Conservation (phyloP, 2,329 filamentous ascomycete species). For the Mycosphaerelloides madeirae region DNA sequence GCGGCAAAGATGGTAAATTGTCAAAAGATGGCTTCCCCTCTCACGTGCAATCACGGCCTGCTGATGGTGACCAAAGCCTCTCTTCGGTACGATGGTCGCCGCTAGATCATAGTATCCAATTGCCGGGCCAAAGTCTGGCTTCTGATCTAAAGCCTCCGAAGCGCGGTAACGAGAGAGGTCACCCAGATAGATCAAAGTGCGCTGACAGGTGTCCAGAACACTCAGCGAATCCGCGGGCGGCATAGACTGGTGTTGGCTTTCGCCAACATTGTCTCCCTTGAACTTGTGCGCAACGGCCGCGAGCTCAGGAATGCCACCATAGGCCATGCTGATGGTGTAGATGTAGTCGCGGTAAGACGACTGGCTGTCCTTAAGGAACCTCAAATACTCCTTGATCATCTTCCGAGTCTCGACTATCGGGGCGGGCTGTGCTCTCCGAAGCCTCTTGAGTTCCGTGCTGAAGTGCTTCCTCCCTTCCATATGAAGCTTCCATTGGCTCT, state of each 20-base stretch:
- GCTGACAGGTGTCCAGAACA: slow-evolving; percentile 72
- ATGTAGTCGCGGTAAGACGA: slow-evolving; percentile 85
- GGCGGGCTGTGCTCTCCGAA: slow-evolving; percentile 49
- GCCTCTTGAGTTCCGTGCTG: slow-evolving; percentile 57
- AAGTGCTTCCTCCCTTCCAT: slow-evolving; percentile 73
- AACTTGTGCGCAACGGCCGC: slow-evolving; percentile 48
- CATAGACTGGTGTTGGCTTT: slow-evolving; percentile 19
- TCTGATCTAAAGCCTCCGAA: slow-evolving; percentile 65
- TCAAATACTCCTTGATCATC: slow-evolving; percentile 72
- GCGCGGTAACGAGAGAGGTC: slow-evolving; percentile 85
- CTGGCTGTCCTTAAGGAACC: slow-evolving; percentile 82
- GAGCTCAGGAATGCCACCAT: slow-evolving; percentile 54
- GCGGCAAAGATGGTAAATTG: slow-evolving; percentile 85
- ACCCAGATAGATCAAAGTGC: slow-evolving; percentile 78
- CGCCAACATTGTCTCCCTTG: slow-evolving; percentile 21
- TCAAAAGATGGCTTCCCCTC: slow-evolving; percentile 72
- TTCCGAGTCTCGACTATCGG: slow-evolving; percentile 65
- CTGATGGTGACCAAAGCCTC: slow-evolving; percentile 83
- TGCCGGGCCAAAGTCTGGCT: slow-evolving; percentile 72
- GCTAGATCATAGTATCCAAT: slow-evolving; percentile 82
- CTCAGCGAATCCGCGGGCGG: slow-evolving; percentile 45
- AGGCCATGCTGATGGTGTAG: slow-evolving; percentile 63
- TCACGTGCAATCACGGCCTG: slow-evolving; percentile 79
- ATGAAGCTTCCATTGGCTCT: slow-evolving; percentile 73
- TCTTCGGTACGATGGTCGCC: slow-evolving; percentile 68